Evolutionary conservation across 2,329 filamentous ascomycete species (phyloP).

Genomic region (Akanthomyces dipterigenus): DNA sequence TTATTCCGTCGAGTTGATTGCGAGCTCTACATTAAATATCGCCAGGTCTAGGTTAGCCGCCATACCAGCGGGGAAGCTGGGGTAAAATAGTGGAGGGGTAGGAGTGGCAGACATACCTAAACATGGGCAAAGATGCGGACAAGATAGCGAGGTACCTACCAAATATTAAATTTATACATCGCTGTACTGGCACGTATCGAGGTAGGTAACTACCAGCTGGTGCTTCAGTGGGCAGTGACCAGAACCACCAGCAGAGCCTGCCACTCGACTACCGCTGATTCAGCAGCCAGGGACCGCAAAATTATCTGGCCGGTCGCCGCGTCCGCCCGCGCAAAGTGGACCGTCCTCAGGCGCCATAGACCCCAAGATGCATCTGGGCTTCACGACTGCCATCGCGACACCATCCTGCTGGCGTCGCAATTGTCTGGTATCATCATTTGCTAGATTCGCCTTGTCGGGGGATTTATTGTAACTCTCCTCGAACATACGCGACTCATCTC

Average conservation of each 20-base stretch:
- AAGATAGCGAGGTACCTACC: too few relatives aligned
- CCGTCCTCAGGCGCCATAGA: neutral
- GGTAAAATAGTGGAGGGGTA: neutral
- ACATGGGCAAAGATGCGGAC: neutral
- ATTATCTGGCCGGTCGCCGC: constrained; percentile 1
- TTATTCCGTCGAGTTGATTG: neutral
- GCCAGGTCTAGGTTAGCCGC: neutral
- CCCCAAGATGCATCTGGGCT: neutral
- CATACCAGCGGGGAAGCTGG: neutral
- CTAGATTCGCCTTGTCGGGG: neutral
- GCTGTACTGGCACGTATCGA: too few relatives aligned
- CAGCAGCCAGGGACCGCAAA: constrained; percentile 3
- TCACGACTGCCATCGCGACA: neutral
- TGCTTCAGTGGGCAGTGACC: neutral
- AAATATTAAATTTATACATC: too few relatives aligned
- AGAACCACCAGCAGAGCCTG: neutral
- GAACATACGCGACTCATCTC: neutral
- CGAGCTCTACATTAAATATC: neutral
- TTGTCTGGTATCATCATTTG: neutral
- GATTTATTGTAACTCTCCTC: neutral
- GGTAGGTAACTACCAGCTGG: neutral
- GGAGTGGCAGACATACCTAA: neutral
- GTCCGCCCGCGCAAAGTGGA: neutral
- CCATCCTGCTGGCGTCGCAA: neutral
- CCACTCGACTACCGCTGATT: neutral